Conservation (phyloP, 1,284 basidiomycete species). For the Singerocomus rubriflavus region DNA sequence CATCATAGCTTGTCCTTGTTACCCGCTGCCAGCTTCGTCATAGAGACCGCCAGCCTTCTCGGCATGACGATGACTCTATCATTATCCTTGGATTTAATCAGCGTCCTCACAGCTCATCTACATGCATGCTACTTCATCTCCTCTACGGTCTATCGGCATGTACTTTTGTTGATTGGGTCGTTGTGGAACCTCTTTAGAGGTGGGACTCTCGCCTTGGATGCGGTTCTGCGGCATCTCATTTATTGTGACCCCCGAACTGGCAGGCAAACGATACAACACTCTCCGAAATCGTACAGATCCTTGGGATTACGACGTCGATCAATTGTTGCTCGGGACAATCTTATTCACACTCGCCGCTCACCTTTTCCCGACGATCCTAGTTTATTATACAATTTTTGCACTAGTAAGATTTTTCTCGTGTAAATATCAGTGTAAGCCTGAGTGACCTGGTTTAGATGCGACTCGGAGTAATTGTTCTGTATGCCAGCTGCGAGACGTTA, state of each 20-base stretch:
- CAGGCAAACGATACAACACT: slow-evolving; percentile 85
- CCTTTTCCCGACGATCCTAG: slow-evolving; percentile 85
- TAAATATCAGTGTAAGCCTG: slow-evolving; percentile 1
- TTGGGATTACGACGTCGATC: slow-evolving; percentile 91
- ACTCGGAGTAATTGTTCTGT: slow-evolving; percentile 53
- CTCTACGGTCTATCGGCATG: slow-evolving; percentile 60
- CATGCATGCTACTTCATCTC: slow-evolving; percentile 70
- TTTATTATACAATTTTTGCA: slow-evolving; percentile 84
- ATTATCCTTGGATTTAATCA: slow-evolving; percentile 63
- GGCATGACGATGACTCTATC: slow-evolving; percentile 75
- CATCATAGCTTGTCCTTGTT: slow-evolving; percentile 21
- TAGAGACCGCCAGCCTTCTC: slow-evolving; percentile 55
- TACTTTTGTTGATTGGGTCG: slow-evolving; percentile 60
- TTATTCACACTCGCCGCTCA: slow-evolving; percentile 92
- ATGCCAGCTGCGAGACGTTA: slow-evolving; percentile 60
- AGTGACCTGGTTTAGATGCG: slow-evolving; percentile 48
- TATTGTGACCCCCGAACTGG: background rate
- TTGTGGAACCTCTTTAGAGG: slow-evolving; percentile 96
- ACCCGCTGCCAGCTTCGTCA: slow-evolving; percentile 31
- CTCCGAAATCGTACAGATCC: slow-evolving; percentile 82
- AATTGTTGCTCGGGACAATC: slow-evolving; percentile 91
- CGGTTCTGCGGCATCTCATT: background rate
- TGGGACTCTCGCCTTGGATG: slow-evolving; percentile 31
- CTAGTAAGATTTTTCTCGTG: slow-evolving; percentile 45
- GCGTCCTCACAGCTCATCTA: slow-evolving; percentile 72